Base-by-base conservation (phyloP, 2,329 filamentous ascomycete species). In the Apiospora koreana region DNA sequence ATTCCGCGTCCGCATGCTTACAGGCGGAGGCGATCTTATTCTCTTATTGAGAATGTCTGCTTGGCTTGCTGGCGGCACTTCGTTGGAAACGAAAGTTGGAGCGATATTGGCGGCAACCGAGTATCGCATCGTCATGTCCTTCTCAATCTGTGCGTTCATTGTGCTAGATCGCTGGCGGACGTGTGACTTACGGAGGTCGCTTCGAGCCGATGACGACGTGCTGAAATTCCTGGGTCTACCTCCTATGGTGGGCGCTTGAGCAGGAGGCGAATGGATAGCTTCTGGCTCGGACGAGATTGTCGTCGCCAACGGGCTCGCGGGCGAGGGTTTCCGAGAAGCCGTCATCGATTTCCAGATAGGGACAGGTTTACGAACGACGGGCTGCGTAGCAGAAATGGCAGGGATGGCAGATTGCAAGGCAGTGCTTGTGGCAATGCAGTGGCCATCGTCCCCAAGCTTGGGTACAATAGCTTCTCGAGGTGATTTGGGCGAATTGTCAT, bases 1-100 rank as follows among this genome's bases (percentile, higher is more conserved):
- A 41, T 80, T 82, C 35, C 82, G 80, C 4, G 81, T 83, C n/a
- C 79, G 79, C 77, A 85, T 81, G 73, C 81, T 85, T 38, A 85
- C 79, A 0, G 84, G 83, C 0, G 83, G 82, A 3, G 81, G 79
- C 0, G 81, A 80, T 68, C 75, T 81, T 12, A 78, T 74, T 69
- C 77, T 80, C 38, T 66, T 66, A 8, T 10, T 31, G 3, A 45
- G 38, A 62, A n/a, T 62, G 2, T 62, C 54, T 14, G 31, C 50
- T 18, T 58, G 54, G 31, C 31, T 62, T 21, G 35, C 21, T 38
- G 54, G 54, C 21, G 31, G 54, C 8, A 38, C 28, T 62, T 38
- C 54, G 7, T 38, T 62, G 9, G 54, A 31, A 38, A 21, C 31
- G 31, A 38, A 18, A 38, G 2, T 38, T 3, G 54, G 10, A 21